Conservation (phyloP, 31 red algal genomes). For the Porphyra umbilicalis region DNA sequence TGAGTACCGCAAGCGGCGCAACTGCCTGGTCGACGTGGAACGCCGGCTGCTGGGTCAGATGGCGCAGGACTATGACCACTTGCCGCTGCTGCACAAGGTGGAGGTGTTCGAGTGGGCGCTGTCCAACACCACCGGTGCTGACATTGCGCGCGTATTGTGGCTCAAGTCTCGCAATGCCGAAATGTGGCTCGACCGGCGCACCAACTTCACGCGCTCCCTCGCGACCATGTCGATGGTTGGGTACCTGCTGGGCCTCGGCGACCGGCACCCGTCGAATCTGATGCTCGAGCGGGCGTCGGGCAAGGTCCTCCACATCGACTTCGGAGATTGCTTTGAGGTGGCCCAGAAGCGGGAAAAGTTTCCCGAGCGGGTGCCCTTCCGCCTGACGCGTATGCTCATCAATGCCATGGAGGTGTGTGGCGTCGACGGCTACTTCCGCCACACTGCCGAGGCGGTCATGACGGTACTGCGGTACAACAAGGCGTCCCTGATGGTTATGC, state of each 20-base stretch:
- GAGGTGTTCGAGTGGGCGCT: slow-evolving; percentile 95
- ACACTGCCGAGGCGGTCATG: slow-evolving; percentile 78
- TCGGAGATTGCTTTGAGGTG: slow-evolving; percentile 98
- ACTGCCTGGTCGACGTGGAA: slow-evolving; percentile 86
- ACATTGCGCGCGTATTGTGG: slow-evolving; percentile 92
- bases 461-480: slow-evolving; percentile 60
- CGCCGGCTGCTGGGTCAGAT: slow-evolving; percentile 80
- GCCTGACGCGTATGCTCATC: slow-evolving; percentile 95
- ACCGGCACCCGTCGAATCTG: slow-evolving; percentile 92
- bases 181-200: slow-evolving; percentile 95
- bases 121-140: slow-evolving; percentile 72
- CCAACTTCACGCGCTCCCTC: slow-evolving; percentile 81
- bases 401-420: slow-evolving; percentile 85
- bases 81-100: slow-evolving; percentile 89
- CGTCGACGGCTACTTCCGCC: slow-evolving; percentile 85
- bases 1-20: slow-evolving; percentile 82
- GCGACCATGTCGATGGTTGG: slow-evolving; percentile 96
- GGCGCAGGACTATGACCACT: slow-evolving; percentile 84
- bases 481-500: slow-evolving; percentile 80
- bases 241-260: slow-evolving; percentile 92
- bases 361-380: slow-evolving; percentile 92
- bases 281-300: slow-evolving; percentile 87
- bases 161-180: slow-evolving; percentile 92
- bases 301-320: slow-evolving; percentile 94
- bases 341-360: slow-evolving; percentile 95